Evolutionary conservation across 2,329 filamentous ascomycete genomes (phyloP).

Genomic region (Dactylellina drechsleri): DNA sequence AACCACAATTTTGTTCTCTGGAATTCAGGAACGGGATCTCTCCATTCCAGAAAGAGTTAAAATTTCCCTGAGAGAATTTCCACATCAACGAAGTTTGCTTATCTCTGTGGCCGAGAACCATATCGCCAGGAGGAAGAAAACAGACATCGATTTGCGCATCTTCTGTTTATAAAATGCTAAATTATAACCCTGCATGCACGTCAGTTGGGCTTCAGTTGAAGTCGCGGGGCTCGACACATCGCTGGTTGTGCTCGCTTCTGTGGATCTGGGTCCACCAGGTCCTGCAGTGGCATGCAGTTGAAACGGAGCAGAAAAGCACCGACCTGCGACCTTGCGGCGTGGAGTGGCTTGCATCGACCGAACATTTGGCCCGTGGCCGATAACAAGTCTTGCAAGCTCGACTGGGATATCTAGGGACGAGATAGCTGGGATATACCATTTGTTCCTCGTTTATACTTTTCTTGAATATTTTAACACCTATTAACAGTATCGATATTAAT

Average conservation of each 20-base stretch:
- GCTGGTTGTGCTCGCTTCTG: background rate
- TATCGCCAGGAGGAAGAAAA: too few relatives aligned
- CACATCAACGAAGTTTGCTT: too few relatives aligned
- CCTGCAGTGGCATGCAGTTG: slow-evolving; percentile 14
- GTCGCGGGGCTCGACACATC: background rate
- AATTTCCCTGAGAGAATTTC: slow-evolving; percentile 33
- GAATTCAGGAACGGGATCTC: slow-evolving; percentile 52
- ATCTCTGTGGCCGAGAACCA: too few relatives aligned
- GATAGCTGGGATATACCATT: too few relatives aligned
- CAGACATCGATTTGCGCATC: too few relatives aligned
- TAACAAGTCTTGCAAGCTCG: too few relatives aligned
- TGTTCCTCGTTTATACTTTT: too few relatives aligned
- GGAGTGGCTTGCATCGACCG: too few relatives aligned
- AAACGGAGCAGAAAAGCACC: slow-evolving; percentile 4
- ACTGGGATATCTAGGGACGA: too few relatives aligned
- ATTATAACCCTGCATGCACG: slow-evolving; percentile 28
- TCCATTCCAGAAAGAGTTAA: slow-evolving; percentile 42
- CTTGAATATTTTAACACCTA: too few relatives aligned
- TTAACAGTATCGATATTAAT: too few relatives aligned
- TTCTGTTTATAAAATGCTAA: background rate
- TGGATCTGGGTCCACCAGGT: background rate
- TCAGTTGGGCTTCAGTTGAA: slow-evolving; percentile 25
- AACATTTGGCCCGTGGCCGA: too few relatives aligned
- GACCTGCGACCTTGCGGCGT: slow-evolving; percentile 33
- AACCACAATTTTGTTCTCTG: slow-evolving; percentile 47